Evolutionary conservation across 1,284 basidiomycete genomes (phyloP).

Genomic region (Cutaneotrichosporon sp.): DNA sequence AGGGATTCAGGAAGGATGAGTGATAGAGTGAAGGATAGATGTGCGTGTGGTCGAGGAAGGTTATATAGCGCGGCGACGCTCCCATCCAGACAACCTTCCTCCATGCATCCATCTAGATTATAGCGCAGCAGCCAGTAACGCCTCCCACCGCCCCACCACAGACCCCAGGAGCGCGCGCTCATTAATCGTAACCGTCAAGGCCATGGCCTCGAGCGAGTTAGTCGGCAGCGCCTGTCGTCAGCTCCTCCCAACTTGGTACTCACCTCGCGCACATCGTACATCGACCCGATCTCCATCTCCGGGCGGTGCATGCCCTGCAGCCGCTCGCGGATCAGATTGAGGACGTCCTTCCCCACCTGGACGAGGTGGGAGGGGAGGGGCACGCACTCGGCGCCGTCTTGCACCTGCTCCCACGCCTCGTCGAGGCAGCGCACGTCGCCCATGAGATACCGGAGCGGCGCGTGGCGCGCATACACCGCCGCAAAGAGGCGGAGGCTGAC

Average conservation of each 20-base stretch:
- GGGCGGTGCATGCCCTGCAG: constrained; percentile 25
- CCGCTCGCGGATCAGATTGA: constrained; percentile 20
- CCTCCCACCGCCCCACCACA: constrained; percentile 39
- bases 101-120: not conserved
- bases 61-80: no score
- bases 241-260: constrained; percentile 9
- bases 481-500: constrained; percentile 29
- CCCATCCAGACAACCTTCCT: not conserved
- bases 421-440: constrained; percentile 12
- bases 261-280: constrained; percentile 39
- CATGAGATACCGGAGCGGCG: not conserved
- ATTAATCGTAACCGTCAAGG: constrained; percentile 44
- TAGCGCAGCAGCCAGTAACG: constrained; percentile 13
- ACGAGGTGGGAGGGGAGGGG: constrained; percentile 1
- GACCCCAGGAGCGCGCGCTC: constrained; percentile 44
- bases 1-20: not conserved
- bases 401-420: constrained; percentile 11
- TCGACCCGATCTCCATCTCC: constrained; percentile 22
- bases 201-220: constrained; percentile 35
- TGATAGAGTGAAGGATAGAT: not conserved
- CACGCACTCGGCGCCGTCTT: constrained; percentile 7
- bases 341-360: not conserved
- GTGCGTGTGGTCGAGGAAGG: no score
- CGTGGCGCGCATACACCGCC: constrained; percentile 10
- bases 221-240: constrained; percentile 27